Conservation (phyloP, 768 basidiomycete genomes). For the Pleurotus citrinopileatus region DNA sequence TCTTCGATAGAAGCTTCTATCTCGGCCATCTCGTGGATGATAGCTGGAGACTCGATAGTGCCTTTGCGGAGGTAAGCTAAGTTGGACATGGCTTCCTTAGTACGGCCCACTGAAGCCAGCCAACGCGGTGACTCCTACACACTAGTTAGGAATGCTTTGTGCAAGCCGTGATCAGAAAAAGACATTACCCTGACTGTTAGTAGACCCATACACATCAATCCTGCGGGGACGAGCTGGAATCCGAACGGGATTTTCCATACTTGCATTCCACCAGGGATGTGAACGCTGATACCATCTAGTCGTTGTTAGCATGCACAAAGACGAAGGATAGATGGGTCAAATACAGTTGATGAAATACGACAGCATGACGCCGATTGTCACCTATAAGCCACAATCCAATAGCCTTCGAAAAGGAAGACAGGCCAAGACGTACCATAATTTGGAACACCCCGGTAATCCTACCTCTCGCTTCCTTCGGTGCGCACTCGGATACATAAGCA, state of each 20-base stretch:
- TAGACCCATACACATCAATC: conserved; percentile 37
- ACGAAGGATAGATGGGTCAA: conserved; percentile 13
- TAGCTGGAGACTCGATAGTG: conserved; percentile 24
- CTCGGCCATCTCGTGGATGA: conserved; percentile 28
- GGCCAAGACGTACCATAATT: conserved; percentile 40
- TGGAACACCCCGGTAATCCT: conserved; percentile 68
- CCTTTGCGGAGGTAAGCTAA: conserved; percentile 31
- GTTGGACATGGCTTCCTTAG: conserved; percentile 26
- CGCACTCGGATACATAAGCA: conserved; percentile 66
- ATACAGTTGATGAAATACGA: conserved; percentile 57
- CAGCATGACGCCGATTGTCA: conserved; percentile 59
- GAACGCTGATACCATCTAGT: conserved; percentile 43
- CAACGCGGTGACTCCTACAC: conserved; percentile 31
- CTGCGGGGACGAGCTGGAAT: conserved; percentile 59
- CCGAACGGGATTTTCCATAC: conserved; percentile 56
- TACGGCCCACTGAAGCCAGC: conserved; percentile 34
- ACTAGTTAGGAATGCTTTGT: conserved; percentile 15
- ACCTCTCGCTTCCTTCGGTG: conserved; percentile 65
- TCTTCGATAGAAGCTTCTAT: conserved; percentile 30
- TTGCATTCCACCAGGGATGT: conserved; percentile 32
- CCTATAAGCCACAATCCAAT: background rate
- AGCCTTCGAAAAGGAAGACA: background rate
- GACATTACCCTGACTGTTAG: conserved; percentile 9
- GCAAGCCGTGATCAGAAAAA: background rate
- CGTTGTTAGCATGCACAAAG: background rate